phyloP scores from a whole-genome alignment of 2,329 filamentous ascomycete genomes.

The Arachnopeziza araneosa region DNA sequence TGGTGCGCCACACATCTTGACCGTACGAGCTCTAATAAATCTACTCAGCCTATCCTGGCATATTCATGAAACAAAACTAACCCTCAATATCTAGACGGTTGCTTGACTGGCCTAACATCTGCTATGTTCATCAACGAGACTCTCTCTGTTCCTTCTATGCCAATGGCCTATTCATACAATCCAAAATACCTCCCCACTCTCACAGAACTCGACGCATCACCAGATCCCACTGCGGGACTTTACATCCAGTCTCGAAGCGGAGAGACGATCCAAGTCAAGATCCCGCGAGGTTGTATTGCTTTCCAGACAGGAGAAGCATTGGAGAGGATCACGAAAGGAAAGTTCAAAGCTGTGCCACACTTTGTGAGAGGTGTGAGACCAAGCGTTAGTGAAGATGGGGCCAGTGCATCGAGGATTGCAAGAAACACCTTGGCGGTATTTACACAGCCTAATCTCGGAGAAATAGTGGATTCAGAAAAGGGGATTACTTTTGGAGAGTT shows the following conservation, averaged over 20 bases:
- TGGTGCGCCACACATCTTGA: conserved; percentile 78
- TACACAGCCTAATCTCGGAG: conserved; percentile 88
- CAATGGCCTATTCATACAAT: conserved; percentile 25
- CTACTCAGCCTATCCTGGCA: too few relatives aligned
- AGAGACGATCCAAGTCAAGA: conserved; percentile 81
- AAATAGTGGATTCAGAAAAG: conserved; percentile 65
- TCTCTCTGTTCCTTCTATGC: conserved; percentile 31
- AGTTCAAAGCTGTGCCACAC: conserved; percentile 91
- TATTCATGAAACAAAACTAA: neutral
- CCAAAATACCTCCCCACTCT: conserved; percentile 44
- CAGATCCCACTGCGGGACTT: conserved; percentile 80
- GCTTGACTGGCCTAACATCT: conserved; percentile 86
- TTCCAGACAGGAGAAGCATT: conserved; percentile 95
- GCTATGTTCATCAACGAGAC: conserved; percentile 93
- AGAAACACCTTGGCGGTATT: conserved; percentile 93
- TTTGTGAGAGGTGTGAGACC: conserved; percentile 76
- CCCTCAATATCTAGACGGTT: conserved; percentile 61
- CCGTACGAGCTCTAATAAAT: neutral
- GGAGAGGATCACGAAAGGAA: conserved; percentile 83
- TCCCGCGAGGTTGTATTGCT: conserved; percentile 84
- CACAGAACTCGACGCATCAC: conserved; percentile 66
- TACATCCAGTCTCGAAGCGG: conserved; percentile 88
- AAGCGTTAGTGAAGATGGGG: conserved; percentile 36
- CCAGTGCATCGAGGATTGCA: conserved; percentile 47
- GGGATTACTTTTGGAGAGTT: conserved; percentile 71